phyloP scores from a whole-genome alignment of 1,284 basidiomycete species.

The Leccinum solheimii region DNA sequence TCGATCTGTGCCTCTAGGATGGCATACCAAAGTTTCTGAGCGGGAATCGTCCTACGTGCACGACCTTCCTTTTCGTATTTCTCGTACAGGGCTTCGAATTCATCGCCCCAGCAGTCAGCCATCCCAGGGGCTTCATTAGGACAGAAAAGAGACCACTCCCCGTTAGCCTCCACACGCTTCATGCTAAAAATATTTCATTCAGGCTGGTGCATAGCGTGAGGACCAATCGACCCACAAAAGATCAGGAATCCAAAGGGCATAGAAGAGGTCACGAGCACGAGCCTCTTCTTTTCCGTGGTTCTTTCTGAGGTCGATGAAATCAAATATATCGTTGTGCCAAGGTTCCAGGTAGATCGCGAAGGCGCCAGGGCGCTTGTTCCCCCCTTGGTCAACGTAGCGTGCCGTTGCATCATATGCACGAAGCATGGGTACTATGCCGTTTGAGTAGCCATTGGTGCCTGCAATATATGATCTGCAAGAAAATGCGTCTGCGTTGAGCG shows the following conservation, averaged over 20 bases:
- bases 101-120: conserved; percentile 87
- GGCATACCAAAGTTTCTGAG: conserved; percentile 99
- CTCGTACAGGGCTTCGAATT: conserved; percentile 90
- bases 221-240: conserved; percentile 71
- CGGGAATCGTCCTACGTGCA: conserved; percentile 84
- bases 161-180: conserved; percentile 88
- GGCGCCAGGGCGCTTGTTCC: conserved; percentile 98
- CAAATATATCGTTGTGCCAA: conserved; percentile 98
- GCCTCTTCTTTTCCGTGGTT: conserved; percentile 99
- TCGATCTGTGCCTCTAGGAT: conserved; percentile 97
- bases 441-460: conserved; percentile 97
- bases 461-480: conserved; percentile 77
- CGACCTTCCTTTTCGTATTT: conserved; percentile 93
- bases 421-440: conserved; percentile 99
- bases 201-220: not conserved
- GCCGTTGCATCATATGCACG: conserved; percentile 98
- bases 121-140: conserved; percentile 95
- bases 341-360: conserved; percentile 98
- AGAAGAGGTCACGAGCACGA: conserved; percentile 97
- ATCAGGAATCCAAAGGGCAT: conserved; percentile 97
- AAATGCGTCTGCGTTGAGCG: conserved; percentile 3
- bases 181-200: conserved; percentile 53
- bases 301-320: conserved; percentile 97
- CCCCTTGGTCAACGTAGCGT: conserved; percentile 98
- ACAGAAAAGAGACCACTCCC: conserved; percentile 97